Base-by-base conservation (phyloP, 768 basidiomycete genomes). In the Kwoniella sp. region DNA sequence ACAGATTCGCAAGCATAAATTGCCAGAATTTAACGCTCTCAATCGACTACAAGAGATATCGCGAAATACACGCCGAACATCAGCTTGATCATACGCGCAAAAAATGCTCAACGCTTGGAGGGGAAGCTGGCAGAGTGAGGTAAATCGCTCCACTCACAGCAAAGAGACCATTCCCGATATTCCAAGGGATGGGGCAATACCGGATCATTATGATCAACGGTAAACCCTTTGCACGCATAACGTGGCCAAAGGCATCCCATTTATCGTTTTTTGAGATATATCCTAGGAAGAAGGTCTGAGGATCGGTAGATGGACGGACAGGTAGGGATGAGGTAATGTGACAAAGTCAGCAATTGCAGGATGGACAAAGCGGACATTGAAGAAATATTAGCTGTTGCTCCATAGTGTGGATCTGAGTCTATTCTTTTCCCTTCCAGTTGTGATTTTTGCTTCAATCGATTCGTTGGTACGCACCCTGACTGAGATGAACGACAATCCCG, bases 161-260 rank as follows among this genome's bases (percentile, higher is more conserved):
- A 61, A 80, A 80, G 15, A 78, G 56, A 13, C 79, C 79, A 65
- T 78, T 80, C 13, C 77, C 74, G 22, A 80, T 65, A 3, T 75
- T 75, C 73, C 76, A 80, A 4, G 79, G 79, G 22, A 80, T 55
- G 19, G 79, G 79, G 58, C 77, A 80, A 55, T 73, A 80, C 21
- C 79, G 58, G 48, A 80, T 80, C 79, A 80, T 80, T 53, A 78
- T 74, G 52, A 80, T 63, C 40, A 80, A 57, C 2, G 73, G 69
- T 1, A 73, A 59, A 9, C 79, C 79, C 69, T 80, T 80, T n/a
- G 67, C 69, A 36, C 69, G 65, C 70, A 80, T 76, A 49, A 80
- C 79, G 49, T 77, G 69, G 1, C 67, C 69, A 59, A 80, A 80
- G 3, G 79, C 79, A 36, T 76, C 71, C 77, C 77, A 80, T 54